phyloP scores from a whole-genome alignment of 129 eudicot genomes.

The Escallonia herrerae region DNA sequence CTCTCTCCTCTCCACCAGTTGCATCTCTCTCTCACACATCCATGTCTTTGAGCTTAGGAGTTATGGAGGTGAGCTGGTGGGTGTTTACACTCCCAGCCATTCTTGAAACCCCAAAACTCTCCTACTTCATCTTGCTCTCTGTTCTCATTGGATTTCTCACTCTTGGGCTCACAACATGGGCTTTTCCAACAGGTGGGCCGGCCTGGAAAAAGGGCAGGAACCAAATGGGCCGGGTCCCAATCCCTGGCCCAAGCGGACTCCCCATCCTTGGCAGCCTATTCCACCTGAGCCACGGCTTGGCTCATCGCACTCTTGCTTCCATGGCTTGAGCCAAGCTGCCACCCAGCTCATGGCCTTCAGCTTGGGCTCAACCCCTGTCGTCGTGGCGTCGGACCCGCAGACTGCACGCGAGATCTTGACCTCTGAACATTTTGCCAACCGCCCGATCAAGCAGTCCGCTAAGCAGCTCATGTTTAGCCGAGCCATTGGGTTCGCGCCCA shows the following conservation, averaged over 20 bases:
- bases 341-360: conserved; percentile 68
- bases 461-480: conserved; percentile 54
- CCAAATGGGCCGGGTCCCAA: conserved; percentile 30
- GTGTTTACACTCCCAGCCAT: conserved; percentile 20
- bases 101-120: conserved; percentile 22
- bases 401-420: conserved; percentile 49
- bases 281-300: conserved; percentile 43
- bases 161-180: conserved; percentile 33
- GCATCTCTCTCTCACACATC: too few relatives aligned
- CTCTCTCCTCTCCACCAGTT: too few relatives aligned
- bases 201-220: conserved; percentile 55
- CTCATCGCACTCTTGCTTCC: conserved; percentile 55
- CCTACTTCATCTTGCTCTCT: conserved; percentile 2
- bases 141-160: conserved; percentile 14
- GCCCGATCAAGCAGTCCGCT: conserved; percentile 70
- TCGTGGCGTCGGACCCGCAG: conserved; percentile 54
- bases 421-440: conserved; percentile 52
- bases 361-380: conserved; percentile 54
- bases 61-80: too few relatives aligned
- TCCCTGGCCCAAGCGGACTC: conserved; percentile 46
- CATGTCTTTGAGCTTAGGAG: too few relatives aligned
- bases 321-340: conserved; percentile 34
- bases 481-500: conserved; percentile 75
- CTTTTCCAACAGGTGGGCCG: conserved; percentile 41
- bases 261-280: conserved; percentile 54